These are phyloP conservation scores for Penicillium egyptiacum DNA, from an alignment of 495 filamentous ascomycete genomes.

Conservation along the genomic window DNA sequence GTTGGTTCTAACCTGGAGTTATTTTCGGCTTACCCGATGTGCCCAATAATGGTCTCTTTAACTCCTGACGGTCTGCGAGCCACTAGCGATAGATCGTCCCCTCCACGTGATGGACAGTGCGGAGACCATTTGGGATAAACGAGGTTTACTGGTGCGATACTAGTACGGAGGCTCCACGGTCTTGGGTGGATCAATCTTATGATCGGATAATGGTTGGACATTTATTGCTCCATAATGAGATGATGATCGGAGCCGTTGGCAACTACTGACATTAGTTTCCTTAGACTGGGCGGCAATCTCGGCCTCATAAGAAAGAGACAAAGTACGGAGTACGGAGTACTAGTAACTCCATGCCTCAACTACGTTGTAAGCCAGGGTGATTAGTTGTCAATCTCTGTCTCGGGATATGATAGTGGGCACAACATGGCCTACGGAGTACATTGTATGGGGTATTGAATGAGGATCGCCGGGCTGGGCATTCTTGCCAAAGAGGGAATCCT, in stretches of 20 bases:
- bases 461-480: constrained; percentile 6
- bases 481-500: neutral
- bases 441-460: neutral
- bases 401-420: neutral
- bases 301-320: neutral
- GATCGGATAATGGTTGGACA: constrained; percentile 1
- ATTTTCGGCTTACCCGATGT: neutral
- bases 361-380: too few relatives aligned
- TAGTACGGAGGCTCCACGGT: constrained; percentile 6
- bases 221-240: neutral
- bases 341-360: too few relatives aligned
- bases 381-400: neutral
- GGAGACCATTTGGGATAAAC: neutral
- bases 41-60: neutral
- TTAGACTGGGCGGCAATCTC: constrained; percentile 2
- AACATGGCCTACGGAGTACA: neutral
- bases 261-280: constrained; percentile 2
- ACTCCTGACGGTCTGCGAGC: neutral
- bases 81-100: constrained; percentile 2
- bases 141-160: neutral
- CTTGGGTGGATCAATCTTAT: constrained; percentile 1
- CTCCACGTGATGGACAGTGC: constrained; percentile 6
- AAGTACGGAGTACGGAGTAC: neutral
- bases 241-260: neutral
- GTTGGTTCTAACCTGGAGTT: neutral